Base-by-base conservation (phyloP, 2,329 filamentous ascomycete species). In the Mycogone perniciosa region DNA sequence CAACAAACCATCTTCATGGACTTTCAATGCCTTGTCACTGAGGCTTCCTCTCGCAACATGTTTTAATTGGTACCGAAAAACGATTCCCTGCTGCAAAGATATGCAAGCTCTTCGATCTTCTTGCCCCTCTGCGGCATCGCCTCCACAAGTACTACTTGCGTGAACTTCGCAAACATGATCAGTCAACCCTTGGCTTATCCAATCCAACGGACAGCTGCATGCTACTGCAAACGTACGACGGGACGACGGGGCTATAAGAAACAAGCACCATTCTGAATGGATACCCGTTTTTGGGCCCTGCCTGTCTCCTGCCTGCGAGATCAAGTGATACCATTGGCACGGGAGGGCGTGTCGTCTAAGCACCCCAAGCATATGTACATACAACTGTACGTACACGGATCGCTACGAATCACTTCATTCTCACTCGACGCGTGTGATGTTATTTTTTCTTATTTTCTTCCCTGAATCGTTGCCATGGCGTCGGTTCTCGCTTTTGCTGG, bases 181-280 rank as follows among this genome's bases (percentile, higher is more conserved):
- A 30, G 48, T 39, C 31, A 41, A 45, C 35, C 50, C 35, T 48
- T 34, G 44, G 13, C 31, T 33, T 52, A 31, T 35, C 43, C n/a
- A 6, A 7, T 6, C 10, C 10, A 38, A 34, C 31, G 30, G 43
- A 13, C 27, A 41, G 45, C 50, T 48, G 50, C 50, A 52, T 52
- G 50, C 45, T 46, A 41, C 38, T 52, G 50, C 50, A 52, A n/a
- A 41, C 44, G 48, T 48, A 45, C 45, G 31, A 44, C 50, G 50
- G 50, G 50, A 48, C 40, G 50, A 43, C 41, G 20, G 50, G 46
- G 39, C 46, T 26, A 39, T 41, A 39, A 44, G 20, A 33, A 40
- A 35, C 11, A 26, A 40, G 35, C 41, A 34, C 35, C 27, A 42
- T 42, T 27, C 7, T 42, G 13, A 42, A 27, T 52, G 50, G 50